phyloP scores from a whole-genome alignment of 495 filamentous ascomycete genomes.

The Aspergillus diversus region DNA sequence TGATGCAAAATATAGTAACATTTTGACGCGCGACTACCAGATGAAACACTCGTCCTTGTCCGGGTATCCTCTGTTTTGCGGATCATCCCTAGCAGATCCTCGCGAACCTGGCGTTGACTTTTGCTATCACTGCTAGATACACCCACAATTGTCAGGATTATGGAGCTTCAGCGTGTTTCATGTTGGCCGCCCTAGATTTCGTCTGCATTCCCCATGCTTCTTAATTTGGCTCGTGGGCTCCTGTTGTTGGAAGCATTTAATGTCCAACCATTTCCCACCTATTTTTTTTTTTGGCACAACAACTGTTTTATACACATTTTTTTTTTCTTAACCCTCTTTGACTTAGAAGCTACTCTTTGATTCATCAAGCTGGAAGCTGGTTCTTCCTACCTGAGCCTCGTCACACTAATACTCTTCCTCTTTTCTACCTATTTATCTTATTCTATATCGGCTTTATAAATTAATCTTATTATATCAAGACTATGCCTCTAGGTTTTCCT shows the following conservation, averaged over 20 bases:
- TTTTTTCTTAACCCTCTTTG: slow-evolving; percentile 2
- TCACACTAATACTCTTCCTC: slow-evolving; percentile 4
- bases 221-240: slow-evolving; percentile 31
- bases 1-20: slow-evolving; percentile 52
- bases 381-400: slow-evolving; percentile 18
- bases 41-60: slow-evolving; percentile 44
- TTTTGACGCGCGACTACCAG: slow-evolving; percentile 48
- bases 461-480: slow-evolving; percentile 17
- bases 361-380: slow-evolving; percentile 29
- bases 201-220: slow-evolving; percentile 28
- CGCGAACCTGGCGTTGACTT: slow-evolving; percentile 9
- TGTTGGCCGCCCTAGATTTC: slow-evolving; percentile 25
- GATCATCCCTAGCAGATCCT: slow-evolving; percentile 31
- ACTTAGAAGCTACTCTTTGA: slow-evolving; percentile 14
- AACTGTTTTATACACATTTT: slow-evolving; percentile 15
- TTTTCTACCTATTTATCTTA: slow-evolving; percentile 1
- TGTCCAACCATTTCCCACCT: slow-evolving; percentile 40
- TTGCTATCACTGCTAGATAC: slow-evolving; percentile 13
- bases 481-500: slow-evolving; percentile 51
- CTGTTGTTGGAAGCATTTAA: slow-evolving; percentile 45
- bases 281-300: slow-evolving; percentile 20
- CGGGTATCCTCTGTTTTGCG: slow-evolving; percentile 41
- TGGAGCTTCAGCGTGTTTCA: slow-evolving; percentile 52
- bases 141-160: slow-evolving; percentile 34
- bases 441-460: slow-evolving; percentile 2